phyloP scores from a whole-genome alignment of 164 flowering plant genomes.

The Annona cherimola region DNA sequence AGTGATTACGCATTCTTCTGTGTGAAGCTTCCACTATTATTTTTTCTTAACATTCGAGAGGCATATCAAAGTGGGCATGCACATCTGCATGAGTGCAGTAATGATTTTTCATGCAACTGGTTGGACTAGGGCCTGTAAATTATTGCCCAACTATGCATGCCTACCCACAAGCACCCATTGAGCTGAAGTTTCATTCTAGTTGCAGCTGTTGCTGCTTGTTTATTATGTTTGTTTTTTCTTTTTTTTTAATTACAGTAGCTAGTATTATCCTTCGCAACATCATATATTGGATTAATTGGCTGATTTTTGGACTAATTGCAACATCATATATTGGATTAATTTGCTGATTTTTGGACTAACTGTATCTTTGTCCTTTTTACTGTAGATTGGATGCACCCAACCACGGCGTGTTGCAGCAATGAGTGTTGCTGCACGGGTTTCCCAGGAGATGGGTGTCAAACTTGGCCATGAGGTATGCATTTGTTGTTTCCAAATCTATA shows the following conservation, averaged over 20 bases:
- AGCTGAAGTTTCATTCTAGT: too few relatives aligned
- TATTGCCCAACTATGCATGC: not conserved
- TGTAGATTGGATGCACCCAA: slow-evolving; percentile 69
- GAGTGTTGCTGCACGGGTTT: slow-evolving; percentile 98
- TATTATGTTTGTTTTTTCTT: too few relatives aligned
- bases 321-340: too few relatives aligned
- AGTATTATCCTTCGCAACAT: too few relatives aligned
- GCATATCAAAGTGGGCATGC: too few relatives aligned
- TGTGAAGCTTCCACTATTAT: too few relatives aligned
- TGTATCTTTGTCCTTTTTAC: not conserved
- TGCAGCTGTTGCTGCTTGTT: too few relatives aligned
- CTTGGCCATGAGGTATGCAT: slow-evolving; percentile 91
- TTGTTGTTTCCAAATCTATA: not conserved
- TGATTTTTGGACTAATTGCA: not conserved
- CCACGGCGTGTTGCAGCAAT: slow-evolving; percentile 98
- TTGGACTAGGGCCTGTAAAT: not conserved
- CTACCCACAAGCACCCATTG: not conserved
- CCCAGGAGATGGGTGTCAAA: slow-evolving; percentile 98
- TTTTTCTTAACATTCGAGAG: too few relatives aligned
- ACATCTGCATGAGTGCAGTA: not conserved
- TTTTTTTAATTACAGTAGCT: too few relatives aligned
- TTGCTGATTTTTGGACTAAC: not conserved
- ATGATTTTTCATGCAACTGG: not conserved
- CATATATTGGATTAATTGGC: not conserved
- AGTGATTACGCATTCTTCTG: too few relatives aligned